Evolutionary conservation across 176 grass and related monocot species (phyloP), one percentile per base, ranked within the genome.

Genomic region (Zoysia japonica): DNA sequence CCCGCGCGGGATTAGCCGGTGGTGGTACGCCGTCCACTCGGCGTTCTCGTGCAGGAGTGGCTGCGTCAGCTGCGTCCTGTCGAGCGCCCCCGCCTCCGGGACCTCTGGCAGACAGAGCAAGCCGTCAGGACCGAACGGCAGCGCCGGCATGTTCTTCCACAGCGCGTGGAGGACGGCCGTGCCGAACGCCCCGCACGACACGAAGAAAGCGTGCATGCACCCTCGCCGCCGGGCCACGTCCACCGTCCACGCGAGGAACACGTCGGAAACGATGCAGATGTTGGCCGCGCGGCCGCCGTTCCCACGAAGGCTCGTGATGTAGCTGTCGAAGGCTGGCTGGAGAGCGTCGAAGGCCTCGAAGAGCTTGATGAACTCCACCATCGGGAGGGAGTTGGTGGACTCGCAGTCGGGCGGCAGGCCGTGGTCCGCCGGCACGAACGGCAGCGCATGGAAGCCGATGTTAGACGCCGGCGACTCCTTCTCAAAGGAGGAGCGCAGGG

Each of bases 161-260:
- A 75, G 62, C 11, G 84, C 67, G 50, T 71, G 63, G 38, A 42
- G 9, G 16, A 80, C 43, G 13, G 61, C 77, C 14, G 37, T 67
- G 67, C 86, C 86, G 67, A 78, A 79, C 42, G 86, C 81, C 11
- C 86, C 67, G 62, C 67, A 67, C 6, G 86, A 83, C 5, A 51
- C 37, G 47, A 84, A 74, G 47, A 74, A 16, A 38, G 80, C 60
- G 67, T 88, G 81, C 52, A 3, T 14, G 12, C 37, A 19, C 9
- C 75, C 50, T 10, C 59, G 81, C 1, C 69, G 65, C 48, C 72
- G 80, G 19, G 86, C 86, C 11, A 84, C 70, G 53, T 65, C 49
- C 17, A 69, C 42, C n/a, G 80, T 84, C 86, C 86, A 88, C 2
- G 80, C 68, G 2, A 80, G 14, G 59, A 88, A 88, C 20, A 11